Base-by-base conservation (phyloP, 257 asterid genomes). In the Nicotiana attenuata region DNA sequence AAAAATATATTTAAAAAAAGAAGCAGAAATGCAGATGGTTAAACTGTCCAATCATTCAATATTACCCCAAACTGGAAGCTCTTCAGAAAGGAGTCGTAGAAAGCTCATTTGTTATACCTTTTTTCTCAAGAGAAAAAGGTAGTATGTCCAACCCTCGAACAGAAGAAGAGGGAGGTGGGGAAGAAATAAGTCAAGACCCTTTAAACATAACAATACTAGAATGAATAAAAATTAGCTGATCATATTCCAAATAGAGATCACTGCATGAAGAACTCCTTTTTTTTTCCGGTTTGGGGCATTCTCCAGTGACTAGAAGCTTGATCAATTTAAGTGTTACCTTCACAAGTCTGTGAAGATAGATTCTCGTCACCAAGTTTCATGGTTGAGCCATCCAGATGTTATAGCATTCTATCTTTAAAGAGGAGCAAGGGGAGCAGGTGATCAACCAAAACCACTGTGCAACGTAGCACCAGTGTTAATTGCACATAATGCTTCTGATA, bases 401-500 rank as follows among this genome's bases (percentile, higher is more conserved):
- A 69, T 5, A 69, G 5, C 45, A 41, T 2, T 41, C 22, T 69
- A 20, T 45, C 59, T 22, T 71, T 13, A 71, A 41, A 45, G 56
- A 20, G 47, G 35, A 45, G 14, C 78, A 45, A 45, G 78, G 13
- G 77, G 59, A 45, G n/a, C 59, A 13, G 59, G 59, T 35, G 29
- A 67, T 67, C 57, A 41, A 3, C 77, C 5, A 16, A 69, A 69
- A 38, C 29, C 57, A 69, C 57, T 69, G 31, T 41, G 33, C 57
- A 41, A 41, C 11, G 57, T 69, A 38, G 77, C 57, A 69, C 77
- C 31, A 41, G 77, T 5, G 31, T 11, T 41, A 69, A 55, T 69
- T 69, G 57, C 77, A 69, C 77, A 69, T 69, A 41, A 41, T 41
- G 57, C 77, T 41, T 41, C 57, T 41, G 77, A 69, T 69, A 69